phyloP scores from a whole-genome alignment of 1,284 basidiomycete species.

The Boletus calvinii region DNA sequence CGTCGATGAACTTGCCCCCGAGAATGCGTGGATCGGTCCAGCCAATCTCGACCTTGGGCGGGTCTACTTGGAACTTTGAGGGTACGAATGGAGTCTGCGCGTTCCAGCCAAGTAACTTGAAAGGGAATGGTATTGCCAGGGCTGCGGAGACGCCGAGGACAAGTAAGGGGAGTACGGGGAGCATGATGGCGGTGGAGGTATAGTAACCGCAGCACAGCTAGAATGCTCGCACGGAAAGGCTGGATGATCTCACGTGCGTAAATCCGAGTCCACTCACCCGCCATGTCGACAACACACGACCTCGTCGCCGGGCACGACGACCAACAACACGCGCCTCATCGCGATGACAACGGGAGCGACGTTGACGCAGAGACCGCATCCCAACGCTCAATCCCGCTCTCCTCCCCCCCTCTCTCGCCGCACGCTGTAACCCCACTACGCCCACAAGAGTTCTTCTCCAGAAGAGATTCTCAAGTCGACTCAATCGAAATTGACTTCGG shows the following conservation, averaged over 20 bases:
- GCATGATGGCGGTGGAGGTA: constrained; percentile 12
- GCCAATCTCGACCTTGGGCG: constrained; percentile 37
- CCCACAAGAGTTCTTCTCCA: constrained; percentile 39
- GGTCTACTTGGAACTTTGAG: constrained; percentile 4
- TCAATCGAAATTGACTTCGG: constrained; percentile 53
- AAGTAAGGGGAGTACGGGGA: constrained; percentile 14
- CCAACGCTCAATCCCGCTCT: constrained; percentile 71
- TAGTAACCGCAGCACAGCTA: constrained; percentile 1
- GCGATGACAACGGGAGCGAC: constrained; percentile 32
- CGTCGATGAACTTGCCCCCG: constrained; percentile 72
- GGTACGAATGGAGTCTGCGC: constrained; percentile 18
- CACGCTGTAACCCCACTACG: constrained; percentile 36
- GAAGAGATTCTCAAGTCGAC: constrained; percentile 45
- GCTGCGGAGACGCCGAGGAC: constrained; percentile 12
- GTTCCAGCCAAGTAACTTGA: constrained; percentile 9
- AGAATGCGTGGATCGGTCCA: constrained; percentile 71
- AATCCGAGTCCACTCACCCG: too few relatives aligned
- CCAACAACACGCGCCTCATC: constrained; percentile 1
- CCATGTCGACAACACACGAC: constrained; percentile 21
- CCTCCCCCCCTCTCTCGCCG: constrained; percentile 54
- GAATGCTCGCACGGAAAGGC: neutral
- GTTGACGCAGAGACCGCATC: constrained; percentile 76
- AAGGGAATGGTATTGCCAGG: constrained; percentile 24
- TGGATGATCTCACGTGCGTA: too few relatives aligned
- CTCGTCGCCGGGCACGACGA: constrained; percentile 6